Percentiles rank a stretch among this genome's conserved stretches.
phyloP scores from a whole-genome alignment of 83 land plant species.

The Diphasiastrum complanatum region DNA sequence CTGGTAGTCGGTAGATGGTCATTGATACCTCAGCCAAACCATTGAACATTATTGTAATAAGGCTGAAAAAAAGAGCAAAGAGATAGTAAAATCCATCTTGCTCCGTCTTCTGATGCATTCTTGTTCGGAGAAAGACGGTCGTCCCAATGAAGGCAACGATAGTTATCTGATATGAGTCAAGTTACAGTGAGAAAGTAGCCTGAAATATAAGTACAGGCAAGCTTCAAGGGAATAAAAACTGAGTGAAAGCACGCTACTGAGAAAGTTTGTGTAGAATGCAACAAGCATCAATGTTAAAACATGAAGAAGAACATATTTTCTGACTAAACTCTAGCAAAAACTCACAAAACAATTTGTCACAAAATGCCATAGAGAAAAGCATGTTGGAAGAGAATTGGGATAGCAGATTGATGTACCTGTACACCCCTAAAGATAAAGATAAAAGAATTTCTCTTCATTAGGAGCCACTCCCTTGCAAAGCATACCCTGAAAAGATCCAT shows the following conservation, averaged over 20 bases:
- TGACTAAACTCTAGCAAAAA: no score
- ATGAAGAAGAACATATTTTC: no score
- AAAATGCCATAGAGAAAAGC: neutral
- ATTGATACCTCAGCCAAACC: neutral
- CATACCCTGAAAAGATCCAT: neutral
- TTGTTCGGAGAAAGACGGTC: neutral
- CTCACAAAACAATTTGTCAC: no score
- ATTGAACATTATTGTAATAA: neutral
- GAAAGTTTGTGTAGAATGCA: no score
- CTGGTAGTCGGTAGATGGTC: neutral
- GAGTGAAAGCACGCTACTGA: no score
- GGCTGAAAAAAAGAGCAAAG: neutral
- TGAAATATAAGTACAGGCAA: no score
- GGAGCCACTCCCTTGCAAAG: neutral
- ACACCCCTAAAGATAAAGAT: neutral
- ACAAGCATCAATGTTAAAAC: no score
- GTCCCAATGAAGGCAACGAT: neutral
- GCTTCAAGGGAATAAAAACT: no score
- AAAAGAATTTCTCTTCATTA: neutral
- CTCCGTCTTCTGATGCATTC: neutral
- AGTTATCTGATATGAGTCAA: neutral
- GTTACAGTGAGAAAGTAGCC: neutral
- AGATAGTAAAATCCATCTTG: neutral
- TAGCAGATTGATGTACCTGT: no score
- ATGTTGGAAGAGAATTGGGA: neutral